Evolutionary conservation across 768 basidiomycete species (phyloP).

Genomic region (Mycena filopes): DNA sequence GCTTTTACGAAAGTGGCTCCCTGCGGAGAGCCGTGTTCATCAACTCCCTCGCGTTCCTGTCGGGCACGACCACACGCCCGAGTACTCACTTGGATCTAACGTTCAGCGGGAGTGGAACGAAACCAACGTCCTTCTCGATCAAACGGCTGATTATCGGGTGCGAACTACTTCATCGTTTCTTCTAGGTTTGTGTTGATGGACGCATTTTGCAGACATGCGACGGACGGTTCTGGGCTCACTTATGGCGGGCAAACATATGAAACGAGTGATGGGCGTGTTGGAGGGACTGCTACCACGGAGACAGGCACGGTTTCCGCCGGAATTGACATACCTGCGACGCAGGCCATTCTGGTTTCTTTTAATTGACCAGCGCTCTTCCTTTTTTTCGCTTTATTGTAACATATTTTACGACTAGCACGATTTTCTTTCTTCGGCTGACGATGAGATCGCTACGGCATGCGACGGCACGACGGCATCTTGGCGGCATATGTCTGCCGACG

Average conservation of each 20-base stretch:
- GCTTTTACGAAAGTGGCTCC: constrained; percentile 59
- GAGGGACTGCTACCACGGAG: constrained; percentile 47
- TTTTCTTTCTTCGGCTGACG: neutral
- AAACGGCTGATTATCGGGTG: constrained; percentile 63
- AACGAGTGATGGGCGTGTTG: constrained; percentile 54
- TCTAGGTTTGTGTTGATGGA: neutral
- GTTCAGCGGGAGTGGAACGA: constrained; percentile 42
- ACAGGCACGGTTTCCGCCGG: constrained; percentile 46
- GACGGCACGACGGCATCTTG: too few species aligned
- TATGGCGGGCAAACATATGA: constrained; percentile 73
- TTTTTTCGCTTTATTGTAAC: neutral
- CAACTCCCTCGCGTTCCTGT: constrained; percentile 64
- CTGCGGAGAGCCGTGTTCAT: constrained; percentile 66
- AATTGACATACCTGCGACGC: constrained; percentile 59
- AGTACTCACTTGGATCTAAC: constrained; percentile 55
- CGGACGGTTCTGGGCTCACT: constrained; percentile 59
- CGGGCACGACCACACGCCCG: constrained; percentile 46
- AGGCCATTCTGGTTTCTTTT: constrained; percentile 57
- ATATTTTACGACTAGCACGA: neutral
- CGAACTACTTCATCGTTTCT: constrained; percentile 21
- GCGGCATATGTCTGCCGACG: too few species aligned
- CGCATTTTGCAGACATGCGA: constrained; percentile 50
- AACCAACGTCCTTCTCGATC: constrained; percentile 49
- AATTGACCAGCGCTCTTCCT: neutral
- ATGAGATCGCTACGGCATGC: too few species aligned